Conservation (phyloP, 116 monocot species). For the Iris pallida region DNA sequence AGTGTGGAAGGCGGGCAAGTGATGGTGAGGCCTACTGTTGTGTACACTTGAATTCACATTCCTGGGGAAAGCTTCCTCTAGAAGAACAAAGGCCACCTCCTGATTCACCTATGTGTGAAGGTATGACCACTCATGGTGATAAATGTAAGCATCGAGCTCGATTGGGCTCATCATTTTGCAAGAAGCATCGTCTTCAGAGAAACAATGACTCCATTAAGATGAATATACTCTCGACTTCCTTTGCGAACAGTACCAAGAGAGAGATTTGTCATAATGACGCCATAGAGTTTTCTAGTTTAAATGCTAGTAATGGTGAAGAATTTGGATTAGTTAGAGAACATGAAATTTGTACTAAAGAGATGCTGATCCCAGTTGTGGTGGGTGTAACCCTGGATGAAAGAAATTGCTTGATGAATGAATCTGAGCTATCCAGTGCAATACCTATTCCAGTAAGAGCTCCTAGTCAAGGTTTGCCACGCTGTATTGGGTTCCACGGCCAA, state of each 20-base stretch:
- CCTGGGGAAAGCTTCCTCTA: slow-evolving; percentile 35
- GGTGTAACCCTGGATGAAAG: slow-evolving; percentile 50
- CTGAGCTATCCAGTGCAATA: slow-evolving; percentile 36
- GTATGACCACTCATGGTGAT: slow-evolving; percentile 74
- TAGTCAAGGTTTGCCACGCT: slow-evolving; percentile 29
- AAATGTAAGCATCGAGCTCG: slow-evolving; percentile 93
- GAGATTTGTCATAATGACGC: slow-evolving; percentile 21
- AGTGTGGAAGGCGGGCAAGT: slow-evolving; percentile 97
- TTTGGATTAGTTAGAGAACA: slow-evolving; percentile 12
- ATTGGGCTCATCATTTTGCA: slow-evolving; percentile 75
- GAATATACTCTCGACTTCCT: slow-evolving; percentile 12
- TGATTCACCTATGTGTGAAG: slow-evolving; percentile 74
- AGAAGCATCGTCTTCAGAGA: slow-evolving; percentile 61
- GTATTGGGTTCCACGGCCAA: slow-evolving; percentile 54
- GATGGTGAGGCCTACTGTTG: slow-evolving; percentile 92
- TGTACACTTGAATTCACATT: slow-evolving; percentile 56
- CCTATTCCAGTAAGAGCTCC: slow-evolving; percentile 21
- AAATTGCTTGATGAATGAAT: slow-evolving; percentile 44
- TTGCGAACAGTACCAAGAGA: slow-evolving; percentile 20
- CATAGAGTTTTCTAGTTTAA: slow-evolving; percentile 28
- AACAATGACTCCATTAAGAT: slow-evolving; percentile 25
- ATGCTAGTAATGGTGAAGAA: slow-evolving; percentile 17
- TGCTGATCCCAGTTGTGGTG: slow-evolving; percentile 26
- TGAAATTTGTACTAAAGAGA: slow-evolving; percentile 25
- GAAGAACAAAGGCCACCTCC: slow-evolving; percentile 28